phyloP scores from a whole-genome alignment of 2,329 filamentous ascomycete genomes.

The Claviceps quebecensis region DNA sequence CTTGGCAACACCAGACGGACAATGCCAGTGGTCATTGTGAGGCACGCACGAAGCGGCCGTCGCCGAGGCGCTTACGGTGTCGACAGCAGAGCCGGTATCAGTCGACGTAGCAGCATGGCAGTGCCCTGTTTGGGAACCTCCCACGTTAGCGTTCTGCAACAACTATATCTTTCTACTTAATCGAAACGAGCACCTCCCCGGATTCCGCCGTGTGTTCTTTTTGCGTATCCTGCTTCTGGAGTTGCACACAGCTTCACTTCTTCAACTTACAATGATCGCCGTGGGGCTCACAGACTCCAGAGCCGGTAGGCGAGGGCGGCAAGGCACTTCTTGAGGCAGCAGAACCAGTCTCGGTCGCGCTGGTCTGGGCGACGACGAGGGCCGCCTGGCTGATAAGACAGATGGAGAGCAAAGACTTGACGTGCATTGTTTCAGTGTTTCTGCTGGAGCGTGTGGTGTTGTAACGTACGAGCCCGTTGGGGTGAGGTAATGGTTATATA shows the following conservation, averaged over 20 bases:
- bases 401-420: conserved; percentile 6
- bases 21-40: conserved; percentile 9
- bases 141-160: not conserved
- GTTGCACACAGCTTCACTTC: not conserved
- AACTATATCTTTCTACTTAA: too few species aligned
- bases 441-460: not conserved
- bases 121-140: conserved; percentile 5
- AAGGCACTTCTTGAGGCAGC: conserved; percentile 2
- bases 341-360: not conserved
- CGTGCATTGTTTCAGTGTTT: conserved; percentile 4
- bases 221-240: too few species aligned
- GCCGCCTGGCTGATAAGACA: conserved; percentile 8
- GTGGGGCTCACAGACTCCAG: conserved; percentile 8
- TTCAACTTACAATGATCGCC: conserved; percentile 7
- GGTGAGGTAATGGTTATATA: too few species aligned
- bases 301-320: conserved; percentile 10
- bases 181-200: too few species aligned
- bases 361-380: conserved; percentile 4
- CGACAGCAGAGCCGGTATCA: not conserved
- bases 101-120: conserved; percentile 5
- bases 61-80: conserved; percentile 1
- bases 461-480: too few species aligned
- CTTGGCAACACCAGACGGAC: conserved; percentile 5
- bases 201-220: too few species aligned
- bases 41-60: conserved; percentile 3